A percentile compares a stretch with the other conserved stretches of the same genome.
Conservation (phyloP, 169 alveolate species). For the Babesia ovata region DNA sequence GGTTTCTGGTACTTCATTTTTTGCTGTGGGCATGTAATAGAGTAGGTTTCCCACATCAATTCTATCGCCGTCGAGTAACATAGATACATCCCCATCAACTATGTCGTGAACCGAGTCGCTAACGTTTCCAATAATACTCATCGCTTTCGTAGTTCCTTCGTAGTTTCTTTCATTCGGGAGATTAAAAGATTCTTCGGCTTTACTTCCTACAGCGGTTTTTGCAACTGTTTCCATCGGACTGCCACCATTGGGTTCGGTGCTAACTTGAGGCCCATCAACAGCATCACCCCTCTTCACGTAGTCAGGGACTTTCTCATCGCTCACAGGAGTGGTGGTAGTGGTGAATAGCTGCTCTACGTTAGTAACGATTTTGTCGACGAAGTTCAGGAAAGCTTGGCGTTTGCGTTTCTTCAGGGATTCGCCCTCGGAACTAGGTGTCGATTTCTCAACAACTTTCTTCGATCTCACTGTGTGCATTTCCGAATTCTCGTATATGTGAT, state of each 20-base stretch:
- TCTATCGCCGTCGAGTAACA: constrained; percentile 13
- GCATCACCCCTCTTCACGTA: not conserved
- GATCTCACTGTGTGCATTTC: too few species aligned
- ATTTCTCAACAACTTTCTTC: too few species aligned
- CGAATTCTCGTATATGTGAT: too few species aligned
- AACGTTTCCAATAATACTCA: not conserved
- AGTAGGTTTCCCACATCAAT: not conserved
- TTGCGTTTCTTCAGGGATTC: not conserved
- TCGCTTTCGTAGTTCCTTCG: not conserved
- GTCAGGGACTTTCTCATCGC: not conserved
- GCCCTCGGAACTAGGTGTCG: too few species aligned
- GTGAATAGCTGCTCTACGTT: constrained; percentile 6
- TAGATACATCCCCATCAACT: constrained; percentile 23
- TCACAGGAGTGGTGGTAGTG: constrained; percentile 9
- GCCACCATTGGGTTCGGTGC: not conserved
- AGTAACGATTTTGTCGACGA: constrained; percentile 11
- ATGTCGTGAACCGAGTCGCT: constrained; percentile 8
- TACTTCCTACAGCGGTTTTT: not conserved
- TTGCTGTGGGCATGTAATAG: constrained; percentile 1
- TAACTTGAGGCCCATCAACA: not conserved
- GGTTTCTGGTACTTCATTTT: not conserved
- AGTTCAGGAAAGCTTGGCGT: constrained; percentile 14
- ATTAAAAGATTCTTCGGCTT: not conserved
- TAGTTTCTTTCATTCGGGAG: constrained; percentile 1
- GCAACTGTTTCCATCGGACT: not conserved